A percentile compares a stretch with the other conserved stretches of the same genome.
These are phyloP conservation scores for Chlamydomonas sphaeroides DNA, from an alignment of 139 green algal species.

Conservation along the genomic window DNA sequence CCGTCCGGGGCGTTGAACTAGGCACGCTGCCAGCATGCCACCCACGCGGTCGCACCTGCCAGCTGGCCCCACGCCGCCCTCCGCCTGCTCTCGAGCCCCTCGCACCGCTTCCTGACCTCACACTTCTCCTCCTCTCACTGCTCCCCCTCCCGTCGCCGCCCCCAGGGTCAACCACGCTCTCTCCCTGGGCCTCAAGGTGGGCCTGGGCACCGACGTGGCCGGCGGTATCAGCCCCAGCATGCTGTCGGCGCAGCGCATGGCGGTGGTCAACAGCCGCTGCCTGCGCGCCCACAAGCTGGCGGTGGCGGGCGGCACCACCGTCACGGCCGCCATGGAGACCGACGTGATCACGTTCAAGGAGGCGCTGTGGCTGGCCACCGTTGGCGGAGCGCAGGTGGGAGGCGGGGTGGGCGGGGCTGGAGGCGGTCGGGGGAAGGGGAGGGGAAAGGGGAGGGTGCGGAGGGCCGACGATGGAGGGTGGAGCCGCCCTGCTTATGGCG, in stretches of 20 bases:
- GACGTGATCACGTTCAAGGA: constrained; percentile 58
- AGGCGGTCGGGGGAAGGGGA: background rate
- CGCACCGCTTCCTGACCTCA: background rate
- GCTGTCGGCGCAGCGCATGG: constrained; percentile 71
- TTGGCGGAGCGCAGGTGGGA: constrained; percentile 63
- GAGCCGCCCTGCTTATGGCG: too few relatives aligned
- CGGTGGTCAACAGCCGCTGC: constrained; percentile 66
- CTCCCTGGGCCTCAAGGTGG: constrained; percentile 65
- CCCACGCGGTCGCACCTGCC: too few relatives aligned
- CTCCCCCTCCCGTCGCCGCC: too few relatives aligned
- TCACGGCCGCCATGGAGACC: constrained; percentile 57
- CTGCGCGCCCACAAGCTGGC: constrained; percentile 62
- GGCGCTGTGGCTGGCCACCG: constrained; percentile 75
- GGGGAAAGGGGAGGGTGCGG: background rate
- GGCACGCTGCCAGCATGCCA: too few relatives aligned
- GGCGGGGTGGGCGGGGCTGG: constrained; percentile 37
- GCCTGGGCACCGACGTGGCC: constrained; percentile 74
- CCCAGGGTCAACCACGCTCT: constrained; percentile 59
- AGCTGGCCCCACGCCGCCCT: too few relatives aligned
- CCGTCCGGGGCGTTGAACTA: too few relatives aligned
- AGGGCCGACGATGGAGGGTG: too few relatives aligned
- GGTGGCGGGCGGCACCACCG: constrained; percentile 32
- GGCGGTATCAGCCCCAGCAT: constrained; percentile 75
- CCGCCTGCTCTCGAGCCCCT: too few relatives aligned
- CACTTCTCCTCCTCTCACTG: background rate